A percentile compares a stretch with the other conserved stretches of the same genome.
Evolutionary conservation across 148 eudicot genomes (phyloP).

Genomic region (Amaranthus hypochondriacus): DNA sequence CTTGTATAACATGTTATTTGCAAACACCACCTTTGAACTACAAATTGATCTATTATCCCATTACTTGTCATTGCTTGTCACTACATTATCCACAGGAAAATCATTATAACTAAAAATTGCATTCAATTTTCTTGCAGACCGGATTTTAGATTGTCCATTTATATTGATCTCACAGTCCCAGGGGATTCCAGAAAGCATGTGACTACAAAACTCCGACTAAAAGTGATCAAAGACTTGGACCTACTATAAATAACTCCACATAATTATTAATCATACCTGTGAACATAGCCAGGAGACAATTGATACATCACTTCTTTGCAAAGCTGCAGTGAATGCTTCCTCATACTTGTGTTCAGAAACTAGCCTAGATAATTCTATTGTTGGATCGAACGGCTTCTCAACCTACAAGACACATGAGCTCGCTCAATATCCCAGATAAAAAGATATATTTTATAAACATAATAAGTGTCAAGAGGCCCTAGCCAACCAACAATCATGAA

Average conservation of each 20-base stretch:
- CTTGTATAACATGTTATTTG: neutral
- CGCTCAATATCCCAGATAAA: neutral
- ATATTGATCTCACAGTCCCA: neutral
- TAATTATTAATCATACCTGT: slow-evolving; percentile 50
- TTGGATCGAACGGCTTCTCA: slow-evolving; percentile 85
- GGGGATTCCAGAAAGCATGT: neutral
- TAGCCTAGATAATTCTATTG: slow-evolving; percentile 73
- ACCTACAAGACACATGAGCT: slow-evolving; percentile 44
- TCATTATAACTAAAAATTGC: neutral
- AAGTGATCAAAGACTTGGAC: neutral
- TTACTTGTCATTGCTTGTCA: no score
- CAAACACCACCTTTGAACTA: no score
- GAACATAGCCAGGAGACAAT: slow-evolving; percentile 96
- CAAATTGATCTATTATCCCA: no score
- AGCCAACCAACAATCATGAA: neutral
- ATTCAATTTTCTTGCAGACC: neutral
- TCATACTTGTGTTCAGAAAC: slow-evolving; percentile 76
- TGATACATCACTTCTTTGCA: slow-evolving; percentile 87
- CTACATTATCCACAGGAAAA: no score
- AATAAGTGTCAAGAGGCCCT: neutral
- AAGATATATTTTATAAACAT: neutral
- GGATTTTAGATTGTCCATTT: neutral
- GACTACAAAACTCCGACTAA: neutral
- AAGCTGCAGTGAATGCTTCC: slow-evolving; percentile 89
- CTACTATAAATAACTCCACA: neutral